Conservation (phyloP, 345 rosid species). For the Hibiscus tridactylites region DNA sequence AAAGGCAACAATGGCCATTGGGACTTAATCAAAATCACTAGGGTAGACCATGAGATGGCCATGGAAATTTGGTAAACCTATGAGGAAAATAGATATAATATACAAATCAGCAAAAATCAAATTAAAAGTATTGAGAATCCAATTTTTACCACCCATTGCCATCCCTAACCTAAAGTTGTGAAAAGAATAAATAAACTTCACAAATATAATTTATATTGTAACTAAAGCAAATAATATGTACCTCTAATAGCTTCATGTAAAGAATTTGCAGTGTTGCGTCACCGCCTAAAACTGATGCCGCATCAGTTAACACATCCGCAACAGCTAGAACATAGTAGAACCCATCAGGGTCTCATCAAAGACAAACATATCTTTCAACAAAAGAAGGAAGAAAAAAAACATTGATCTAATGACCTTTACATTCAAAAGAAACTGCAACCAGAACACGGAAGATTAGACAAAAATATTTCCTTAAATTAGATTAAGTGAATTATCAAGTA, state of each 20-base stretch:
- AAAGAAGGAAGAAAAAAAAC: neutral
- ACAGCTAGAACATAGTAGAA: slow-evolving; percentile 64
- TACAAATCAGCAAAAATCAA: neutral
- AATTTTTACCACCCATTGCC: neutral
- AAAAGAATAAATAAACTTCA: neutral
- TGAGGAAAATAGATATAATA: neutral
- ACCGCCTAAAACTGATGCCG: slow-evolving; percentile 90
- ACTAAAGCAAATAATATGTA: slow-evolving; percentile 20
- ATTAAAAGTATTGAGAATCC: neutral
- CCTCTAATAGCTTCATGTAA: slow-evolving; percentile 83
- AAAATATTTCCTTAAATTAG: neutral
- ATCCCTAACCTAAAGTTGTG: neutral
- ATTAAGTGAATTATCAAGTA: neutral
- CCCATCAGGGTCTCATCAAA: slow-evolving; percentile 29
- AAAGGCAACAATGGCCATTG: neutral
- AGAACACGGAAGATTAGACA: neutral
- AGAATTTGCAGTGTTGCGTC: slow-evolving; percentile 80
- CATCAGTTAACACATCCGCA: slow-evolving; percentile 88
- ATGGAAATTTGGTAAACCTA: too few relatives aligned
- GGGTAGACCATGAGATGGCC: too few relatives aligned
- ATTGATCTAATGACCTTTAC: slow-evolving; percentile 11
- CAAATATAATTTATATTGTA: neutral
- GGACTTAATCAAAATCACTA: neutral
- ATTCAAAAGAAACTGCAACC: slow-evolving; percentile 12
- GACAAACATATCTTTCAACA: neutral